These are phyloP conservation scores for Tolypocladium nubicola DNA, from an alignment of 2,329 filamentous ascomycete species.

Conservation along the genomic window DNA sequence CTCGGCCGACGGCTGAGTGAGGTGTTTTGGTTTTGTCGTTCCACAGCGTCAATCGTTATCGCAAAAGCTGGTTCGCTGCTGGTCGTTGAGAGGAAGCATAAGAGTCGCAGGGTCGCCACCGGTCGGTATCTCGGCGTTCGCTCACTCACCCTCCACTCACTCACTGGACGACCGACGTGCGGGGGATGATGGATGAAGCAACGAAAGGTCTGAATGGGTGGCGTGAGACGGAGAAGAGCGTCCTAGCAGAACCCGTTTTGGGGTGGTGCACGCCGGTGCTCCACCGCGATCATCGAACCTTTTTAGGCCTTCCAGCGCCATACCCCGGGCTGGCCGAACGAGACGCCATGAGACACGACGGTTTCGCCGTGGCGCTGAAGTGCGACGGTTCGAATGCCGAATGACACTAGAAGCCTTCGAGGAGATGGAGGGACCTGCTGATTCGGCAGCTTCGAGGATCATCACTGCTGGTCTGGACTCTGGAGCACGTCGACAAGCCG, in stretches of 20 bases:
- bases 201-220: not conserved
- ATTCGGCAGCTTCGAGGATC: not conserved
- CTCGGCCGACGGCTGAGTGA: not conserved
- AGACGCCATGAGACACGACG: not conserved
- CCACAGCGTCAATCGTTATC: not conserved
- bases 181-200: not conserved
- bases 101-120: not conserved
- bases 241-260: not conserved
- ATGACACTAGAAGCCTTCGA: not conserved
- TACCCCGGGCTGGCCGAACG: not conserved
- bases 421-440: not conserved
- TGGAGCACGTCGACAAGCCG: not conserved
- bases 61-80: not conserved
- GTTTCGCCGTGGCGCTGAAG: not conserved
- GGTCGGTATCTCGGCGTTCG: not conserved
- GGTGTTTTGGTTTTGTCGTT: not conserved
- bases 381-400: not conserved
- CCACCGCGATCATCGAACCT: not conserved
- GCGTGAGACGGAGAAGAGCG: not conserved
- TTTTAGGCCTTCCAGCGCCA: not conserved
- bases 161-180: not conserved
- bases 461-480: not conserved
- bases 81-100: not conserved
- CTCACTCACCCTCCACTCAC: not conserved
- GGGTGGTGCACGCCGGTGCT: not conserved